Percentiles rank a stretch among this genome's conserved stretches.
These are phyloP conservation scores for Aspergillus cristatus DNA, from an alignment of 495 filamentous ascomycete species.

Conservation along the genomic window DNA sequence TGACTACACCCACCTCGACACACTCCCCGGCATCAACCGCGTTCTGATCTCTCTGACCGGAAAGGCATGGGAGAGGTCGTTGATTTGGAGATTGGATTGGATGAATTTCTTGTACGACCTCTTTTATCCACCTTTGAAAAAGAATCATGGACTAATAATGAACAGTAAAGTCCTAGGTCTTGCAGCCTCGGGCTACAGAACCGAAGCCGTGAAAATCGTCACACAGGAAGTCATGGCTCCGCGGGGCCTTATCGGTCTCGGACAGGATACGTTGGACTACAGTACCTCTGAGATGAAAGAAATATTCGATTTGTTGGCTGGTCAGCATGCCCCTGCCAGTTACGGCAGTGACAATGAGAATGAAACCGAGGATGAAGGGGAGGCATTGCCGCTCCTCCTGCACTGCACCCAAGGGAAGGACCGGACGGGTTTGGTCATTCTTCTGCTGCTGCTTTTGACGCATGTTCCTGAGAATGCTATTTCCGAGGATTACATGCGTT, in stretches of 20 bases:
- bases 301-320: constrained; percentile 41
- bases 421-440: constrained; percentile 65
- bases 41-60: constrained; percentile 63
- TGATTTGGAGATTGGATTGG: constrained; percentile 62
- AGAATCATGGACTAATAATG: background rate
- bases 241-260: constrained; percentile 58
- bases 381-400: constrained; percentile 53
- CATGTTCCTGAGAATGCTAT: constrained; percentile 48
- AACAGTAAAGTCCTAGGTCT: constrained; percentile 49
- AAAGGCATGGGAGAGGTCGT: constrained; percentile 54
- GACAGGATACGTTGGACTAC: constrained; percentile 53
- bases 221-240: constrained; percentile 58
- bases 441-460: constrained; percentile 52
- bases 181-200: constrained; percentile 55
- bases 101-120: constrained; percentile 48
- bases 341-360: background rate
- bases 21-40: constrained; percentile 53
- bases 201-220: constrained; percentile 57
- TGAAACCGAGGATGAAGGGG: background rate
- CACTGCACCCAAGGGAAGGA: constrained; percentile 91
- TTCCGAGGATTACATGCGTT: constrained; percentile 56
- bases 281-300: constrained; percentile 53
- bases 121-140: background rate
- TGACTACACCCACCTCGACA: constrained; percentile 14
- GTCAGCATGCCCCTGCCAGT: constrained; percentile 3